Percentiles rank a stretch among this genome's conserved stretches.
Conservation (phyloP, 345 rosid genomes). For the Viola odorata region DNA sequence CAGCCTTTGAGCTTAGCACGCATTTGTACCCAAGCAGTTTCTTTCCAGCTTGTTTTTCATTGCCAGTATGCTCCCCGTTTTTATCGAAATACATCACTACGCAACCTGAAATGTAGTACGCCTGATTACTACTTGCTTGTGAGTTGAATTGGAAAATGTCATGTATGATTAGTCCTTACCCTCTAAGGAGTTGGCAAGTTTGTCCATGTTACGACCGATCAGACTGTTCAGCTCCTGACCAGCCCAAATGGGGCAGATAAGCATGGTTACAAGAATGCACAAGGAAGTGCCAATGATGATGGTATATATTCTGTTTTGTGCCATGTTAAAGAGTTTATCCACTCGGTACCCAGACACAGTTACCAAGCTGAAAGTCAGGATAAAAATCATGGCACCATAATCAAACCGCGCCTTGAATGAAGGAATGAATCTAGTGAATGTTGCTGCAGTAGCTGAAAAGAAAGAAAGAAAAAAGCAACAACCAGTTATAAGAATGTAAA, state of each 20-base stretch:
- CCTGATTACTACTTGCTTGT: neutral
- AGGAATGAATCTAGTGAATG: conserved; percentile 39
- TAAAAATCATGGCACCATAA: conserved; percentile 42
- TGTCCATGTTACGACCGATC: conserved; percentile 31
- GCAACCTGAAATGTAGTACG: conserved; percentile 29
- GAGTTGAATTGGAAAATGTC: neutral
- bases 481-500: neutral
- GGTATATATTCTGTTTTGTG: conserved; percentile 33
- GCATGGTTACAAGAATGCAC: conserved; percentile 29
- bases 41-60: conserved; percentile 15
- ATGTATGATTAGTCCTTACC: conserved; percentile 18
- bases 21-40: conserved; percentile 34
- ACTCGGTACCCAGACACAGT: conserved; percentile 36
- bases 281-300: conserved; percentile 34
- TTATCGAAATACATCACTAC: conserved; percentile 26
- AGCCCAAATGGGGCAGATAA: conserved; percentile 43
- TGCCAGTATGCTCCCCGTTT: conserved; percentile 6
- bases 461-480: neutral
- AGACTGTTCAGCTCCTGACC: conserved; percentile 29
- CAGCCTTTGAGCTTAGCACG: conserved; percentile 38
- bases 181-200: conserved; percentile 34
- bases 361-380: conserved; percentile 41
- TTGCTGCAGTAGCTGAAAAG: conserved; percentile 34
- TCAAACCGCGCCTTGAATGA: conserved; percentile 31
- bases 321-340: conserved; percentile 28